Percentiles rank a stretch among this genome's conserved stretches.
phyloP scores from a whole-genome alignment of 2,329 filamentous ascomycete species.

The Colletotrichum spaethianum region DNA sequence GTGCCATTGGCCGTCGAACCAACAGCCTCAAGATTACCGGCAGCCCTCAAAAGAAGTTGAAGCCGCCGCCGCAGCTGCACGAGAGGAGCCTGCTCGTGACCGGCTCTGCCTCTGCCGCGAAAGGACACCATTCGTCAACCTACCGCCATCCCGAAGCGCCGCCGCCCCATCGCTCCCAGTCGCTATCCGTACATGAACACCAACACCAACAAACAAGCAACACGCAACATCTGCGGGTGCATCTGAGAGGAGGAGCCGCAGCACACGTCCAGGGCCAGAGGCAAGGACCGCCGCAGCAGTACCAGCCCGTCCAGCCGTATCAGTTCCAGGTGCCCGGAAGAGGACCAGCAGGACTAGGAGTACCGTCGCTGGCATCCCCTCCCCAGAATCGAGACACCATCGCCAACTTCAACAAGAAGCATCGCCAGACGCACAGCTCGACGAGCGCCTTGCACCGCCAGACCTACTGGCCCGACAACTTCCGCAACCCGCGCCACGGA shows the following conservation, averaged over 20 bases:
- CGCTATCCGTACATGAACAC: background rate
- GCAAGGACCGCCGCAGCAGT: background rate
- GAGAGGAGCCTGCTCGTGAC: slow-evolving; percentile 29
- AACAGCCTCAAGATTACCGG: slow-evolving; percentile 5
- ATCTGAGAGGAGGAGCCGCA: slow-evolving; percentile 11
- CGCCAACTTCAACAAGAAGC: slow-evolving; percentile 23
- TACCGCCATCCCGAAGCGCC: slow-evolving; percentile 6
- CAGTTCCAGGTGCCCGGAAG: slow-evolving; percentile 5
- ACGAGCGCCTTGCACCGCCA: slow-evolving; percentile 24
- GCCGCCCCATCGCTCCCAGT: background rate
- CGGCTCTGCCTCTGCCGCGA: background rate
- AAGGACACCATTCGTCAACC: background rate
- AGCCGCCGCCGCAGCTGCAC: slow-evolving; percentile 36
- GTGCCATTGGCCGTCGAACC: background rate
- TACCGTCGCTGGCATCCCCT: background rate
- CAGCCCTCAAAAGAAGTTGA: slow-evolving; percentile 35
- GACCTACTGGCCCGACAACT: slow-evolving; percentile 33
- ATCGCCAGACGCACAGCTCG: slow-evolving; percentile 18
- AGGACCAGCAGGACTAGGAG: background rate
- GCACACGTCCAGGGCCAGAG: no score
- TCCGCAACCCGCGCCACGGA: slow-evolving; percentile 28
- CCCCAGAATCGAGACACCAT: slow-evolving; percentile 1
- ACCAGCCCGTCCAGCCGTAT: background rate
- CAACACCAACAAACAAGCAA: background rate
- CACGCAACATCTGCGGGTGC: slow-evolving; percentile 19